phyloP scores from a whole-genome alignment of 73 alveolate genomes.

The Tetrahymena borealis region DNA sequence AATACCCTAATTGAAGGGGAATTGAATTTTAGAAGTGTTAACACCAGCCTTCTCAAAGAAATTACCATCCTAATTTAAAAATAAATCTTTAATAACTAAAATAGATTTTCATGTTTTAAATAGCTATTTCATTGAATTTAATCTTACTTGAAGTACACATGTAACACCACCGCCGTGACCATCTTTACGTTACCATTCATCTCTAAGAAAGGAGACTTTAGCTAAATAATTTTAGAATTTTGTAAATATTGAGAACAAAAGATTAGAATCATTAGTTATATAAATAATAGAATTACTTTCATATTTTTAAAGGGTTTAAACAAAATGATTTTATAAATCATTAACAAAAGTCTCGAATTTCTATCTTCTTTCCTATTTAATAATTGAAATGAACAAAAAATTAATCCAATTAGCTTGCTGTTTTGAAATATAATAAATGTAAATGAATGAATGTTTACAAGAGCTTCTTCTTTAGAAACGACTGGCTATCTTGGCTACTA shows the following conservation, averaged over 20 bases:
- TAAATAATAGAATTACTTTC: neutral
- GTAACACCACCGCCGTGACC: constrained; percentile 40
- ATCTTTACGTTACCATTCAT: constrained; percentile 39
- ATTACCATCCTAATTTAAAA: constrained; percentile 28
- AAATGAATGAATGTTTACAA: neutral
- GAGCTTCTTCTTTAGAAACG: neutral
- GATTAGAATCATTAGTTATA: too few relatives aligned
- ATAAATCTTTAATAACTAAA: too few relatives aligned
- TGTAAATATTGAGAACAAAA: neutral
- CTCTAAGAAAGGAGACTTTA: constrained; percentile 17
- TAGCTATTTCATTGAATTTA: too few relatives aligned
- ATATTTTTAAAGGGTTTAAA: neutral
- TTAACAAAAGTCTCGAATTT: neutral
- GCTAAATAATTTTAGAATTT: neutral
- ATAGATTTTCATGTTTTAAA: too few relatives aligned
- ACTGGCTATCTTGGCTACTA: neutral
- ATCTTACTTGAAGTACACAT: constrained; percentile 40
- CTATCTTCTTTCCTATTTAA: neutral
- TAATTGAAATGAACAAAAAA: neutral
- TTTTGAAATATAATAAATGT: neutral
- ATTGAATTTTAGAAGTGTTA: constrained; percentile 41
- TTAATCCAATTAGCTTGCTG: neutral
- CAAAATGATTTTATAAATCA: neutral
- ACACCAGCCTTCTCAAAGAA: constrained; percentile 65
- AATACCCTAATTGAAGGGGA: constrained; percentile 49